Conservation (phyloP, 2,329 filamentous ascomycete genomes). For the Microascus cirrosus region DNA sequence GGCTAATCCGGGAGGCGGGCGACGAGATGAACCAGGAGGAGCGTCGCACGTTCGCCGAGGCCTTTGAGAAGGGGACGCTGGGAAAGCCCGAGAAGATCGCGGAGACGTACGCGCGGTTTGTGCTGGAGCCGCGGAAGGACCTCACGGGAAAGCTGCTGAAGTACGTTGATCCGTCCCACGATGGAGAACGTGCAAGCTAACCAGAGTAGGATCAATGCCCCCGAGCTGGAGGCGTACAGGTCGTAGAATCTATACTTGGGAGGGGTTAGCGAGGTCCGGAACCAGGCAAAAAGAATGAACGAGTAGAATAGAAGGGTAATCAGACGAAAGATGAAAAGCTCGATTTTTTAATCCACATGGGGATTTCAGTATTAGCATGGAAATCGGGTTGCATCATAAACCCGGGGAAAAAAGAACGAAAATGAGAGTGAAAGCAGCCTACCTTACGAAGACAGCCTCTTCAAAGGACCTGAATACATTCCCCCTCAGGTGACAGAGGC, state of each 20-base stretch:
- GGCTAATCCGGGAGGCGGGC: conserved; percentile 52
- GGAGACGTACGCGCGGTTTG: conserved; percentile 72
- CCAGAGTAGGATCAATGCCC: conserved; percentile 5
- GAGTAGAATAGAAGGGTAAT: conserved; percentile 21
- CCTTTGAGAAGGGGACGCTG: conserved; percentile 60
- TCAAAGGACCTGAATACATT: conserved; percentile 6
- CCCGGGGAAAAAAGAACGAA: conserved; percentile 15
- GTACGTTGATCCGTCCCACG: conserved; percentile 28
- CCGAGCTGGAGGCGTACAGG: conserved; percentile 39
- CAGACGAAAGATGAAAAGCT: conserved; percentile 84
- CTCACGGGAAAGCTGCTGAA: conserved; percentile 68
- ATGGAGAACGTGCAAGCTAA: neutral
- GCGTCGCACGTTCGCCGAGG: conserved; percentile 57
- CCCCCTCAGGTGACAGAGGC: conserved; percentile 10
- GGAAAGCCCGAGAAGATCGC: conserved; percentile 78
- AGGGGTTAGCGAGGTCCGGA: neutral
- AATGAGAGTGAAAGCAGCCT: conserved; percentile 12
- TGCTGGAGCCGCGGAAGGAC: conserved; percentile 49
- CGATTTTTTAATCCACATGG: conserved; percentile 55
- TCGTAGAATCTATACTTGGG: neutral
- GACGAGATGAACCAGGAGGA: conserved; percentile 39
- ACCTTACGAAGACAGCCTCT: conserved; percentile 14
- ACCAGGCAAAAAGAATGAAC: neutral
- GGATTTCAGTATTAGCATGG: conserved; percentile 67
- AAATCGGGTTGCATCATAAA: conserved; percentile 59